A percentile compares a stretch with the other conserved stretches of the same genome.
Evolutionary conservation across 2,329 filamentous ascomycete species (phyloP).

Genomic region (Didymella pinodella): DNA sequence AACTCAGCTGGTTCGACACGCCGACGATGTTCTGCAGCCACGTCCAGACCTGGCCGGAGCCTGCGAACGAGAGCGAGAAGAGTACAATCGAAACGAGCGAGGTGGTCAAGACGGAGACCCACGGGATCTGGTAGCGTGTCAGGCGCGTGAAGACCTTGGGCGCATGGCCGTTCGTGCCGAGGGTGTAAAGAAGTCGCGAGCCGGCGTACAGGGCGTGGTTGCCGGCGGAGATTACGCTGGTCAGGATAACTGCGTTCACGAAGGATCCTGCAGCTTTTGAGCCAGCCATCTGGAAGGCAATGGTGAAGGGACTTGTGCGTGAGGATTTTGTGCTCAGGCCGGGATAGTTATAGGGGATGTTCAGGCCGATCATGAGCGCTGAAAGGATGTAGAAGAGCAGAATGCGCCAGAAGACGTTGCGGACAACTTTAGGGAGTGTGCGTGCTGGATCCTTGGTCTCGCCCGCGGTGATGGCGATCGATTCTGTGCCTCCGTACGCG

Average conservation of each 20-base stretch:
- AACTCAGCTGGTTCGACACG: slow-evolving; percentile 61
- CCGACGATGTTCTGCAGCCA: slow-evolving; percentile 77
- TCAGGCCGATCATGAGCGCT: slow-evolving; percentile 53
- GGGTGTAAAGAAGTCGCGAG: slow-evolving; percentile 63
- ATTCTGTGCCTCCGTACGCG: slow-evolving; percentile 75
- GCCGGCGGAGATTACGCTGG: slow-evolving; percentile 66
- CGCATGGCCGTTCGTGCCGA: slow-evolving; percentile 67
- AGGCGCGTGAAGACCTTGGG: slow-evolving; percentile 71
- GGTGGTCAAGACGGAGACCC: slow-evolving; percentile 47
- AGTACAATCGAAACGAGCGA: slow-evolving; percentile 48
- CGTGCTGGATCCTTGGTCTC: slow-evolving; percentile 82
- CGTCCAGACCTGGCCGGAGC: slow-evolving; percentile 54
- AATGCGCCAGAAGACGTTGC: slow-evolving; percentile 78
- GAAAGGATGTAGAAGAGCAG: slow-evolving; percentile 54
- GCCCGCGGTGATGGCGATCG: slow-evolving; percentile 78
- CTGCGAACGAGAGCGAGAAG: slow-evolving; percentile 57
- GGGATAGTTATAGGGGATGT: slow-evolving; percentile 51
- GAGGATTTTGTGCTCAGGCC: slow-evolving; percentile 47
- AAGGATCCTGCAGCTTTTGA: slow-evolving; percentile 67
- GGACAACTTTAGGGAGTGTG: slow-evolving; percentile 83
- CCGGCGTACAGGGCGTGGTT: slow-evolving; percentile 65
- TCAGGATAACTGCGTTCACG: slow-evolving; percentile 71
- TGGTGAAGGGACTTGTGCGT: slow-evolving; percentile 68
- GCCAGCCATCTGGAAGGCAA: slow-evolving; percentile 69
- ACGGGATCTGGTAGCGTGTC: slow-evolving; percentile 53